Base-by-base conservation (phyloP, 768 basidiomycete genomes). In the Leccinum rimulosum region DNA sequence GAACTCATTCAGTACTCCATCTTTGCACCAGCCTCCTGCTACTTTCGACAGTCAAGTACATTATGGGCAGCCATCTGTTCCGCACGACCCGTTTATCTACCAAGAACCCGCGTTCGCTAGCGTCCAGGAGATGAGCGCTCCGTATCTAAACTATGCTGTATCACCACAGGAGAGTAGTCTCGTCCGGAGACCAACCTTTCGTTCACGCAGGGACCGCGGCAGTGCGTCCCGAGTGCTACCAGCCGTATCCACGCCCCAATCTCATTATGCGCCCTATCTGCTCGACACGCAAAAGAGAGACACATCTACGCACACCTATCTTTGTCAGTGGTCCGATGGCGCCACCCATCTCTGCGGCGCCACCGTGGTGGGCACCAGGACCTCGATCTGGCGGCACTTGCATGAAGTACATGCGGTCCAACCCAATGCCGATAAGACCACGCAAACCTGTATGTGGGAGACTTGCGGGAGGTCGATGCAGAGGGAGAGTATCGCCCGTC, bases 401-500 rank as follows among this genome's bases (percentile, higher is more conserved):
- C 50, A 52, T 1, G 9, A 6, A 1, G 45, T 1, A 7, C 69
- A 69, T n/a, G 60, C 19, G 28, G n/a, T 62, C 22, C 48, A 15
- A 3, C 40, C 54, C 31, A 61, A 31, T 6, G 57, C 54, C 3
- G 48, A 73, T 49, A 62, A 57, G 57, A 27, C 52, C 11, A 2
- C 0, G 1, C 54, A 53, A 28, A 1, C 9, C 11, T 73, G 70
- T 50, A 36, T 9, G 2, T 71, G 70, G 72, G 52, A 48, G 2
- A 12, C 0, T 0, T 71, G 72, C 15, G 4, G 14, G n/a, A 68
- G 47, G 12, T 11, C 14, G 36, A 70, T 71, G 70, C 63, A 52
- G 0, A 61, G 50, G 53, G 70, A 73, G 19, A 73, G 70, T 53
- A 62, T 71, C 2, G 3, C 62, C 0, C 70, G 72, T 0, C 70